Evolutionary conservation across 139 green algal species (phyloP), one percentile per base, ranked within the genome.

Genomic region (Desmodesmus armatus): DNA sequence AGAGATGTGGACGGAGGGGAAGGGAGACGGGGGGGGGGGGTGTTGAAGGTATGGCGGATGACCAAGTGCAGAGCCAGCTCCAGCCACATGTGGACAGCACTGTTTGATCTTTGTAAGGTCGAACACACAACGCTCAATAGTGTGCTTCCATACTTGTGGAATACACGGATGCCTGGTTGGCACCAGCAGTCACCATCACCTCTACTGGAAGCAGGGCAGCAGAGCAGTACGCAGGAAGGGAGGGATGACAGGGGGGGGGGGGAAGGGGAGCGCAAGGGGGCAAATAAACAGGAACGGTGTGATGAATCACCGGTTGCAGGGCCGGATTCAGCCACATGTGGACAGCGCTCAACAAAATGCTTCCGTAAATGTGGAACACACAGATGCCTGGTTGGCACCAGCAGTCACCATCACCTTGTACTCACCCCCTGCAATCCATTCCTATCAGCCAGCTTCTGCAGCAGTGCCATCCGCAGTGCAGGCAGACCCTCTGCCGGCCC

Each of bases 401-500:
- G 17, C 21, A 17, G 21, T 62, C 21, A 19, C 51, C 1, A 62
- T 19, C 21, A 19, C 51, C 19, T 17, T 62, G 17, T 62, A n/a
- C 85, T 86, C 70, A 94, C 91, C 78, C 87, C 62, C 1, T 81
- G 9, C 35, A 99, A 82, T 3, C 87, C 85, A 85, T 99, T 99
- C 17, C 94, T 84, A 7, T 75, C 53, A 0, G 23, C 60, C 17
- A 99, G 70, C 82, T 99, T 99, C 31, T 88, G 5, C 6, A 88
- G 53, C 17, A 99, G 91, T 15, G 93, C 93, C 21, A 90, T 87
- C 0, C 92, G 53, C 51, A 99, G 93, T 49, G 90, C 90, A 15
- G 93, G 93, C 76, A 96, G 86, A 0, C 97, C 97, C 80, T 94
- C 91, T 27, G 91, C 90, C 0, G 96, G 90, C 0, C 94, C 94